These are phyloP conservation scores for Iris macrosiphon DNA, from an alignment of 106 monocot species.

Conservation along the genomic window DNA sequence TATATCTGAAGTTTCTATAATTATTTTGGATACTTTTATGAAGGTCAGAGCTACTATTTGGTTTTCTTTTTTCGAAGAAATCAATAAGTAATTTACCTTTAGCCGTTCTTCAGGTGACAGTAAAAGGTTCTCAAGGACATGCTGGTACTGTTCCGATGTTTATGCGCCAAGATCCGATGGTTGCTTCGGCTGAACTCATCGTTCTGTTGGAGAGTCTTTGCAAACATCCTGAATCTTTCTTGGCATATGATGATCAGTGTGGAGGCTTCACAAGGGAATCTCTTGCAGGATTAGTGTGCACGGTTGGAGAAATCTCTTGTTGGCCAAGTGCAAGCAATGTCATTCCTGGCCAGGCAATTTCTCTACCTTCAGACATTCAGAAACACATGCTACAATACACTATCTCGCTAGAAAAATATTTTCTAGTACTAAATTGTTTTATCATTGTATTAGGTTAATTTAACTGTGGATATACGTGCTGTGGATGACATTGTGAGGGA, in stretches of 20 bases:
- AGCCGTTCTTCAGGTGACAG: conserved; percentile 49
- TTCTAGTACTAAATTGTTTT: no score
- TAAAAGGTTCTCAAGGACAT: conserved; percentile 84
- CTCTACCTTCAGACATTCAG: no score
- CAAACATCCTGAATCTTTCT: conserved; percentile 58
- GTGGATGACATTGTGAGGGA: conserved; percentile 57
- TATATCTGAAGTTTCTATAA: no score
- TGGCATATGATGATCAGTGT: conserved; percentile 43
- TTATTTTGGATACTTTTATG: no score
- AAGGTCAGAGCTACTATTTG: no score
- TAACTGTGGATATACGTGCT: conserved; percentile 67
- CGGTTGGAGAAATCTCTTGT: conserved; percentile 78
- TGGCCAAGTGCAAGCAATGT: conserved; percentile 99
- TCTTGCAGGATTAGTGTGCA: conserved; percentile 81
- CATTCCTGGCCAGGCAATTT: conserved; percentile 85
- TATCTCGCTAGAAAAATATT: no score
- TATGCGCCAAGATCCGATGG: conserved; percentile 90
- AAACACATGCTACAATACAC: no score
- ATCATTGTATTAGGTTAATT: conserved; percentile 48
- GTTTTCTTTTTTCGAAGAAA: no score
- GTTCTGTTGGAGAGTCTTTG: conserved; percentile 70
- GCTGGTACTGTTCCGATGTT: conserved; percentile 96
- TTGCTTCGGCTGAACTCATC: conserved; percentile 86
- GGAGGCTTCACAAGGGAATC: conserved; percentile 49
- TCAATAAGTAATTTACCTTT: no score